Evolutionary conservation across 2,329 filamentous ascomycete genomes (phyloP), one percentile per base, ranked within the genome.

Genomic region (Dichotomopilus funicola): DNA sequence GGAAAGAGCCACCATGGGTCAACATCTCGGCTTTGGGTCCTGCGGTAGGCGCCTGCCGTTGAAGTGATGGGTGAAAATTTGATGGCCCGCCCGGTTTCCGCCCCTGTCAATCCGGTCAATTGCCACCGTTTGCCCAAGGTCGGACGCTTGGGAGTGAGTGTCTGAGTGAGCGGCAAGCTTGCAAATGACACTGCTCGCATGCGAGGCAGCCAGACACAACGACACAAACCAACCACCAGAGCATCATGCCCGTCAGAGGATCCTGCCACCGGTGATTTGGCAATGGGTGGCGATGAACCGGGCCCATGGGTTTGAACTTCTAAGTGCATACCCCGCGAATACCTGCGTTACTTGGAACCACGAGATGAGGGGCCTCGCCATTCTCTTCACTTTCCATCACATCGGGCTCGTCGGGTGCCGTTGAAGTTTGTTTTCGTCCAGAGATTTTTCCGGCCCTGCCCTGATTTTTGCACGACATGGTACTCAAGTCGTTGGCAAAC

Each of bases 231-330:
- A 45, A 41, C 43, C 13, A 44, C 11, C 45, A 38, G 37, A 27
- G 38, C 37, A 34, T 37, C 19, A 46, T 34, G 19, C 10, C 40
- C 50, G 10, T 54, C 50, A 55, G 50, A 49, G 47, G 40, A 40
- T 51, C 52, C 51, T 56, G 45, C 35, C 52, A 53, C 52, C 55
- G 59, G 50, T 63, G 62, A 63, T 63, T 64, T 63, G 62, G 62
- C 61, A 64, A 63, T 62, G 49, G 59, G 56, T 53, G 52, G 55
- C 58, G 58, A 55, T 34, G 48, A 38, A 50, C 10, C 48, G 27
- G 27, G 43, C 33, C 35, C 46, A 6, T 34, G 4, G 45, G 13
- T 31, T 13, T 8, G 27, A 8, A 27, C 13, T 19, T 19, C 33
- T 44, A 10, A 57, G 46, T 40, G 38, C 49, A 52, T 38, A 44